Evolutionary conservation across 768 basidiomycete species (phyloP), one percentile per base, ranked within the genome.

Genomic region (Tulasnella sp.): DNA sequence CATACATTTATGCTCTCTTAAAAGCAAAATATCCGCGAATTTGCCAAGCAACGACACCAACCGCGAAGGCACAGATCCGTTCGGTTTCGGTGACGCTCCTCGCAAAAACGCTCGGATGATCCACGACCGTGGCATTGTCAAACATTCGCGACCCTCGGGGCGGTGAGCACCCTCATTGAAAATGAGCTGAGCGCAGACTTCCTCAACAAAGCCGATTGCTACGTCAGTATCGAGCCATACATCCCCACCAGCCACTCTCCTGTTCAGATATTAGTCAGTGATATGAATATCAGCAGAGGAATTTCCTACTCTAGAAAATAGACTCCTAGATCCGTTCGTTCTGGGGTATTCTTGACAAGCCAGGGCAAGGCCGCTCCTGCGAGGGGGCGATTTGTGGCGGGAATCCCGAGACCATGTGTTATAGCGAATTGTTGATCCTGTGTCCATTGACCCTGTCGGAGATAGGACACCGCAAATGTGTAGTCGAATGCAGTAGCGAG

Each of bases 101-200:
- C 48, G 57, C 2, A 10, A 15, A 57, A 76, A 40, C 4, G 37
- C 75, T 18, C 75, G 75, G 0, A 61, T 32, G 11, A 76, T 57
- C 75, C 75, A 76, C 9, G 75, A 69, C n/a, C 75, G 48, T 20
- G 75, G 75, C 57, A 69, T 20, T 16, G 40, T 51, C 9, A 67
- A 13, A 15, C 37, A 6, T 11, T 9, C 0, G 1, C 37, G 39
- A 4, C 57, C 35, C 37, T 26, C 51, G 16, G 20, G 10, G 9
- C n/a, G 32, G 11, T 37, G 29, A 32, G 32, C 18, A 0, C 32
- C 32, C 29, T 67, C 29, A 20, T 57, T 76, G 42, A 39, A 67
- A 7, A 76, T 55, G 4, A 61, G 32, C 42, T 76, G 75, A 2
- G 10, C 40, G 35, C 75, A 76, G 7, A 69, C 55, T 40, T 76